These are phyloP conservation scores for Schizophyllum amplum DNA, from an alignment of 1,284 basidiomycete genomes.

Conservation along the genomic window DNA sequence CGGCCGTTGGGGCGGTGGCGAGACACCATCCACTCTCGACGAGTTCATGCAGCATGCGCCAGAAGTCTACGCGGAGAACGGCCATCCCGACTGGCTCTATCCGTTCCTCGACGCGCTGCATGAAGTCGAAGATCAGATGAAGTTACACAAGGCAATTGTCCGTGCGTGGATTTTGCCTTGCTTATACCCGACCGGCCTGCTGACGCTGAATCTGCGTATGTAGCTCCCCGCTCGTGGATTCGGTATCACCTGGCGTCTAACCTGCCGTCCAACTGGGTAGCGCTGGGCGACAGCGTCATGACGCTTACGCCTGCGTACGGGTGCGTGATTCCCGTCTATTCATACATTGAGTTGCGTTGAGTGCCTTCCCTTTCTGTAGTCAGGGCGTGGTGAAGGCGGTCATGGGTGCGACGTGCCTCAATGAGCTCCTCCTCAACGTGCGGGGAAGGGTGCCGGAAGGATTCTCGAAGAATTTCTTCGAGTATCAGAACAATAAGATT, in stretches of 20 bases:
- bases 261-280: conserved; percentile 18
- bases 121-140: conserved; percentile 10
- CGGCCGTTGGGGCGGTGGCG: conserved; percentile 13
- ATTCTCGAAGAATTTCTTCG: conserved; percentile 15
- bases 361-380: too few species aligned
- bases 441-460: conserved; percentile 4
- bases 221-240: conserved; percentile 14
- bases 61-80: conserved; percentile 2
- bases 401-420: neutral
- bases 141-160: conserved; percentile 3
- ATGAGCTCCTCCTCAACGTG: neutral
- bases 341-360: neutral
- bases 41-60: conserved; percentile 11
- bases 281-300: conserved; percentile 10
- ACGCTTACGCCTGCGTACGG: neutral
- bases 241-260: conserved; percentile 14
- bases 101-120: conserved; percentile 15
- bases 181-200: neutral
- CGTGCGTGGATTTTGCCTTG: conserved; percentile 8
- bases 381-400: neutral
- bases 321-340: neutral
- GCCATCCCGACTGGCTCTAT: conserved; percentile 15
- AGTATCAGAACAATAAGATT: conserved; percentile 10
- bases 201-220: neutral
- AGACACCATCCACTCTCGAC: conserved; percentile 9